Evolutionary conservation across 192 early-diverging fungal genomes (phyloP), one percentile per base, ranked within the genome.

Genomic region (Backusella parvicylindrica): DNA sequence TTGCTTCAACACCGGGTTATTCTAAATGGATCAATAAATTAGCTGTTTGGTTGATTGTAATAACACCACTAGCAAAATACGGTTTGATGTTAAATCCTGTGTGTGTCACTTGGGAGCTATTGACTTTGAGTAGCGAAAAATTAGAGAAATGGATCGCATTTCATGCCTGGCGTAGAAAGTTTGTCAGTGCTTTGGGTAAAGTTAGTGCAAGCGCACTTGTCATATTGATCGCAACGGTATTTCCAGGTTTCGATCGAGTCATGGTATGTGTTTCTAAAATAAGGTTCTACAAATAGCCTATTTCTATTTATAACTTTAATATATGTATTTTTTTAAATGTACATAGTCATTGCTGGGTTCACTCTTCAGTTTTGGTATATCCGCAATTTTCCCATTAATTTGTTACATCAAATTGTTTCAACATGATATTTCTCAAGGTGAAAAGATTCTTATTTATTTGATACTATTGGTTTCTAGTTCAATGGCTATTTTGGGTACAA

Each of bases 1-100:
- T 93, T 15, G 84, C 91, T n/a, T 28, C 32, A 23, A 84, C 89
- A 30, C 82, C 88, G 5, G 81, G 81, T 3, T 92, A 85, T 72
- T 83, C 84, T 32, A 71, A 73, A 31, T 26, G 78, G 38, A 73
- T 92, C 15, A 92, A 86, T 33, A 50, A 79, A 30, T 38, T 89
- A 5, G 92, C 90, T 21, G 63, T 93, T 63, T 86, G 80, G 63
- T 76, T 93, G 6, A 84, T 92, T 35, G 89, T 88, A 6, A 71
- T 93, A 30, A 93, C 91, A 33, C 92, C 92, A 7, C 64, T 92
- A 64, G 90, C 92, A 28, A 93, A 93, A 73, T 93, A 91, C 73
- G 89, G 89, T 15, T 75, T 93, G 18, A 86, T 82, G 53, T 56
- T 92, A 64, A 89, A 86, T 11, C 91, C 91, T 21, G 82, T 93